Evolutionary conservation across 768 basidiomycete species (phyloP), one percentile per base, ranked within the genome.

Genomic region (Hygrocybe punicea): DNA sequence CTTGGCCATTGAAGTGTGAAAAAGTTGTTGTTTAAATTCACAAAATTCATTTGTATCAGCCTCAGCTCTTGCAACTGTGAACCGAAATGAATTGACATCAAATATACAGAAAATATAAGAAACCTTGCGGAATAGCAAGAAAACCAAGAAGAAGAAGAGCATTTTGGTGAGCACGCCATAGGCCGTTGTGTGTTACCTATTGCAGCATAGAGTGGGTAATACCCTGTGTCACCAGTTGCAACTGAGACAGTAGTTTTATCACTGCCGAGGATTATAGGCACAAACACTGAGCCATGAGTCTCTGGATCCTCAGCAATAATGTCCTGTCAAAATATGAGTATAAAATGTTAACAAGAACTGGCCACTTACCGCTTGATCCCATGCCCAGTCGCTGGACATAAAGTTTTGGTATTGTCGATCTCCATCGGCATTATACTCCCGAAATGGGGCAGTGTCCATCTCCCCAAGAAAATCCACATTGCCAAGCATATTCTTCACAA

Each of bases 171-270:
- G 57, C 64, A 11, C 71, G 67, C 0, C 69, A 63, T 1, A 65
- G 67, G 11, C 53, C 58, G 50, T 74, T 73, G 1, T 60, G 49
- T 3, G 74, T 62, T 69, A 0, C 75, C 71, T 0, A 60, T 39
- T 5, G 71, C 71, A 0, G 61, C 25, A 54, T 76, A 76, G 0
- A 74, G 55, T 1, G 71, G 75, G 51, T 76, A 68, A 46, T 71
- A 75, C 33, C 74, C 72, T 25, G 72, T 65, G 42, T 76, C 69
- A 1, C 74, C 73, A 0, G 75, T 77, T 0, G 66, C 71, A 13
- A 73, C 70, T 0, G 72, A 78, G 0, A 77, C 74, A 0, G 74
- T 77, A 0, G 76, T 78, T 55, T 78, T 78, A 54, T 79, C 72
- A 51, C 71, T 75, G 1, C 76, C 73, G 1, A 60, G 57, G 9